A percentile compares a stretch with the other conserved stretches of the same genome.
These are phyloP conservation scores for Rubia occidens DNA, from an alignment of 305 asterid genomes.

Conservation along the genomic window DNA sequence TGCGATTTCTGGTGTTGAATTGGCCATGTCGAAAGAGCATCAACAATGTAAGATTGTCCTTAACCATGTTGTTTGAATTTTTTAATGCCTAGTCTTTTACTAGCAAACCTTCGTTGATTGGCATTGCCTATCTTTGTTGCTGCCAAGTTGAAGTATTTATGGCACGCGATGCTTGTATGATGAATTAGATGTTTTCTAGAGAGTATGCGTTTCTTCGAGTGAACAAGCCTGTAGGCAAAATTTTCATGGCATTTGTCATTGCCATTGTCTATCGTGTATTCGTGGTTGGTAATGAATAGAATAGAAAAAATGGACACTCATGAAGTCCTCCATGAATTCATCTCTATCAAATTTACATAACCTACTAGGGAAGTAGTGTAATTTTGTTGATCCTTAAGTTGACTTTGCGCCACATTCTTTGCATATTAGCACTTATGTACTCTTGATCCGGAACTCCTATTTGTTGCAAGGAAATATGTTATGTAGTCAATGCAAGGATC, in stretches of 20 bases:
- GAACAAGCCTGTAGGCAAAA: no score
- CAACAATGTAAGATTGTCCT: conserved; percentile 51
- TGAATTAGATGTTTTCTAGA: not conserved
- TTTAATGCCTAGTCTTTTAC: not conserved
- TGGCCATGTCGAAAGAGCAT: conserved; percentile 59
- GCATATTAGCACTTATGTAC: no score
- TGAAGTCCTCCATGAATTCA: not conserved
- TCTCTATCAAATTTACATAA: not conserved
- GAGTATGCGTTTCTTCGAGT: not conserved
- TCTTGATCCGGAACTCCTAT: not conserved
- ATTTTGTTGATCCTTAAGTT: not conserved
- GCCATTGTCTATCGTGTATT: not conserved
- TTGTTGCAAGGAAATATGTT: not conserved
- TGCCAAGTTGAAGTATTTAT: no score
- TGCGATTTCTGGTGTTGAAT: conserved; percentile 85
- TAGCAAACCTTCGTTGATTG: not conserved
- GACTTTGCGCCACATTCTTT: not conserved
- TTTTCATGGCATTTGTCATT: not conserved
- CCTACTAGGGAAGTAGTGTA: not conserved
- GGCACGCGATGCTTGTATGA: no score
- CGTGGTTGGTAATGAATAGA: not conserved
- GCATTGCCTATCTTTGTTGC: not conserved
- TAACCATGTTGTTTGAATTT: not conserved
- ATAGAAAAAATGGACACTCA: not conserved
- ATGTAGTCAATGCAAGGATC: not conserved